Percentiles rank a stretch among this genome's conserved stretches.
These are phyloP conservation scores for Gardenia jasminoides DNA, from an alignment of 257 asterid species.

Conservation along the genomic window DNA sequence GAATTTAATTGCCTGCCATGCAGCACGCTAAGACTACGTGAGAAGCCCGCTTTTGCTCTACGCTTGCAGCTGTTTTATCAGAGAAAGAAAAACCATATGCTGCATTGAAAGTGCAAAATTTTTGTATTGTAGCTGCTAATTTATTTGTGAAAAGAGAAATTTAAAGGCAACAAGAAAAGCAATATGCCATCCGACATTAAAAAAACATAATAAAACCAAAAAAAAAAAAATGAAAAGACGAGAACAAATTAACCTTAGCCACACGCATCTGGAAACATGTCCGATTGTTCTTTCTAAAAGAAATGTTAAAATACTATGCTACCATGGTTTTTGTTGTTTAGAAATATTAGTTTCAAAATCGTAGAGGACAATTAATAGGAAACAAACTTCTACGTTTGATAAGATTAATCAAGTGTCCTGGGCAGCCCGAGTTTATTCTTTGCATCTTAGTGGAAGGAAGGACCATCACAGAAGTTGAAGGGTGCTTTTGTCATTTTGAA, in stretches of 20 bases:
- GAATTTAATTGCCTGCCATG: neutral
- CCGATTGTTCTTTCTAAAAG: conserved; percentile 37
- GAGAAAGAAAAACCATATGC: neutral
- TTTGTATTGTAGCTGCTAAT: conserved; percentile 25
- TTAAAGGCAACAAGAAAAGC: conserved; percentile 30
- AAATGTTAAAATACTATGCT: conserved; percentile 21
- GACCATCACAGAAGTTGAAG: conserved; percentile 10
- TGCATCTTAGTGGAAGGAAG: conserved; percentile 30
- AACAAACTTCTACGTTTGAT: neutral
- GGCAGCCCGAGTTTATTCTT: conserved; percentile 23
- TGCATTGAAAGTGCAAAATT: conserved; percentile 29
- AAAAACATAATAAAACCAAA: conserved; percentile 31
- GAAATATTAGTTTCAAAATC: neutral
- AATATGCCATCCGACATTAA: conserved; percentile 10
- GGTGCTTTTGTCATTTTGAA: conserved; percentile 6
- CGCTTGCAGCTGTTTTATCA: neutral
- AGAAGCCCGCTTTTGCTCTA: neutral
- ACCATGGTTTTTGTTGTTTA: neutral
- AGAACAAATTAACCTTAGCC: conserved; percentile 32
- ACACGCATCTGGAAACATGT: conserved; percentile 38
- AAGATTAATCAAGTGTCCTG: neutral
- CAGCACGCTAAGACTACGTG: neutral
- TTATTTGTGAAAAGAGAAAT: conserved; percentile 22
- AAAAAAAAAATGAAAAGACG: conserved; percentile 39
- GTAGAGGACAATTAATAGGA: neutral